These are phyloP conservation scores for Camellia japonica DNA, from an alignment of 148 eudicot genomes.

Conservation along the genomic window DNA sequence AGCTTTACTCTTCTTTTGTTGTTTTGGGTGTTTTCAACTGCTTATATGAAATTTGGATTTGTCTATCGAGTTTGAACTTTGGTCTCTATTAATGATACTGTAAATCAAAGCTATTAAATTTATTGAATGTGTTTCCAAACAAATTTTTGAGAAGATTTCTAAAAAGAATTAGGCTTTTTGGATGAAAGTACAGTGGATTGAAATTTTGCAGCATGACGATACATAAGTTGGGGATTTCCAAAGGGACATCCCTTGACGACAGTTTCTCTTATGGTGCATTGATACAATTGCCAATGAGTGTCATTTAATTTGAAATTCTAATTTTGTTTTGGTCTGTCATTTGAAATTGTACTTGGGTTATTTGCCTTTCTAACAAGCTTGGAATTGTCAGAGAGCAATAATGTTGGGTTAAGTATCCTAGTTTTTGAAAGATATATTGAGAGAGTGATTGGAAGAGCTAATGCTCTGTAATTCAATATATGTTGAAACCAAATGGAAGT, in stretches of 20 bases:
- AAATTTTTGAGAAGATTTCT: not conserved
- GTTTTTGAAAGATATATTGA: too few species aligned
- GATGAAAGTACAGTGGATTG: not conserved
- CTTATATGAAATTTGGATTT: not conserved
- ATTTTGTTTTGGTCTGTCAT: not conserved
- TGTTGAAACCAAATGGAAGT: too few species aligned
- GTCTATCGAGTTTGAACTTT: not conserved
- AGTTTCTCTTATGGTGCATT: not conserved
- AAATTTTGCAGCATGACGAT: not conserved
- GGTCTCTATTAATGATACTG: not conserved
- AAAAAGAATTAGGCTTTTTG: not conserved
- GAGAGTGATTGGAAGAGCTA: too few species aligned
- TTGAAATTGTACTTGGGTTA: not conserved
- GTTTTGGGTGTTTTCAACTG: not conserved
- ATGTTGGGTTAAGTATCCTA: not conserved
- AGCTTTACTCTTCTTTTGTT: conserved; percentile 30
- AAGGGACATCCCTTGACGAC: not conserved
- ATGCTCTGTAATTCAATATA: too few species aligned
- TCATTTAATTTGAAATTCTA: not conserved
- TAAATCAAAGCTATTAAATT: not conserved
- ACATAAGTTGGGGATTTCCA: not conserved
- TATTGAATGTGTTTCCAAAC: not conserved
- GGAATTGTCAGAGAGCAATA: not conserved
- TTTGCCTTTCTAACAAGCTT: not conserved
- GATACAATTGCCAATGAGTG: not conserved